Evolutionary conservation across 257 asterid species (phyloP), one percentile per base, ranked within the genome.

Genomic region (Solanum appendiculatum): DNA sequence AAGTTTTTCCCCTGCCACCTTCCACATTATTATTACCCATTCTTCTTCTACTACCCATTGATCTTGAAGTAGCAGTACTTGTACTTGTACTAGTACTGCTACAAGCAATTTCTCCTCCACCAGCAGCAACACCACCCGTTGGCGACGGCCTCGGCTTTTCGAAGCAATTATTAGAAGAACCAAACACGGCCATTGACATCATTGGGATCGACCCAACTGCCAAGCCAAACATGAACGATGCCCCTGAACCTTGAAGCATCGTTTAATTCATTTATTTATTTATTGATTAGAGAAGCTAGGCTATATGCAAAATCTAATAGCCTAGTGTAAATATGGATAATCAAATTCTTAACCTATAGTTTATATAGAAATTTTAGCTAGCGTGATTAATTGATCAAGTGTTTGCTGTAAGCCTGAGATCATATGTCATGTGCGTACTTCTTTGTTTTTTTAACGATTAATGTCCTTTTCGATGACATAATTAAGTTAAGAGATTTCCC

Each of bases 181-280:
- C 85, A 81, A 48, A 48, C 42, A 48, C 44, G 68, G 85, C 68
- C 44, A 81, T 81, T 48, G 85, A 81, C 69, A 81, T 81, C 85
- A 81, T 81, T 81, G 85, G 85, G 68, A 81, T 81, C 23, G 85
- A 29, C 21, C 85, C 85, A 48, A 81, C 85, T 29, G 68, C 85
- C 85, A 81, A 48, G 21, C 68, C 85, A 48, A 81, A 48, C 44
- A 81, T 48, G 85, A 81, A 81, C 42, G 85, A 20, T 34, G 85
- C 85, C 66, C 85, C 85, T 48, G 85, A 18, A 31, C 85, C 85
- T 3, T 81, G 85, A 48, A 81, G 69, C 85, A 81, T 81, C 6
- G 27, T 81, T 81, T 81, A 46, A 1, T 81, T 46, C 40, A 46
- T 80, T 10, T 27, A 78, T 42, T 1, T 33, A 68, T 14, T 34